Evolutionary conservation across 2,329 filamentous ascomycete species (phyloP).

Genomic region (Chaetomium olivaceum): DNA sequence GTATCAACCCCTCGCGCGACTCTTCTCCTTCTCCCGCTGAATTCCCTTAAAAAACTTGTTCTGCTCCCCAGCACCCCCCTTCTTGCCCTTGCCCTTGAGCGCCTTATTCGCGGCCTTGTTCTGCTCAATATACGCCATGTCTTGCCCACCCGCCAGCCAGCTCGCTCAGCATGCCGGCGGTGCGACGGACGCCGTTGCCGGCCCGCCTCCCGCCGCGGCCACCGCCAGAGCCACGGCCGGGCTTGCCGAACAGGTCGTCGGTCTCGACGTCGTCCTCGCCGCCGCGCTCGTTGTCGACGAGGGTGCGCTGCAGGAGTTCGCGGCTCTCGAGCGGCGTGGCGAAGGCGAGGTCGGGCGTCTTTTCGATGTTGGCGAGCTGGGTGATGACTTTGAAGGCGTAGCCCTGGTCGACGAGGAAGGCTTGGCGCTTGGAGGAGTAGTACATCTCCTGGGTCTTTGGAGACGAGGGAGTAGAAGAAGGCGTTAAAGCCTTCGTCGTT

Average conservation of each 20-base stretch:
- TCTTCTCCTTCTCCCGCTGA: conserved; percentile 59
- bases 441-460: conserved; percentile 98
- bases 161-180: conserved; percentile 81
- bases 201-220: conserved; percentile 18
- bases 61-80: conserved; percentile 48
- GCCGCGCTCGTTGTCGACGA: conserved; percentile 70
- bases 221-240: conserved; percentile 23
- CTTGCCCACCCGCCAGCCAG: conserved; percentile 88
- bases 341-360: conserved; percentile 78
- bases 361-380: conserved; percentile 85
- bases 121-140: conserved; percentile 94
- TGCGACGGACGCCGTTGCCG: conserved; percentile 59
- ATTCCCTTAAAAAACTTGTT: conserved; percentile 67
- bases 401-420: conserved; percentile 95
- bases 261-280: conserved; percentile 38
- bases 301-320: conserved; percentile 83
- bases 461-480: conserved; percentile 97
- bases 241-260: conserved; percentile 44
- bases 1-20: conserved; percentile 1
- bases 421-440: conserved; percentile 94
- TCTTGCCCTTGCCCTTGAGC: conserved; percentile 60
- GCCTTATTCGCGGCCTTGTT: conserved; percentile 71
- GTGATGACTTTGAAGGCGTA: conserved; percentile 99
- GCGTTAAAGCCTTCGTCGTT: conserved; percentile 99
- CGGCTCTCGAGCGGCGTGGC: conserved; percentile 75